Conservation (phyloP, 1,139 yeast species). For the Magnusiomyces magnusii region DNA sequence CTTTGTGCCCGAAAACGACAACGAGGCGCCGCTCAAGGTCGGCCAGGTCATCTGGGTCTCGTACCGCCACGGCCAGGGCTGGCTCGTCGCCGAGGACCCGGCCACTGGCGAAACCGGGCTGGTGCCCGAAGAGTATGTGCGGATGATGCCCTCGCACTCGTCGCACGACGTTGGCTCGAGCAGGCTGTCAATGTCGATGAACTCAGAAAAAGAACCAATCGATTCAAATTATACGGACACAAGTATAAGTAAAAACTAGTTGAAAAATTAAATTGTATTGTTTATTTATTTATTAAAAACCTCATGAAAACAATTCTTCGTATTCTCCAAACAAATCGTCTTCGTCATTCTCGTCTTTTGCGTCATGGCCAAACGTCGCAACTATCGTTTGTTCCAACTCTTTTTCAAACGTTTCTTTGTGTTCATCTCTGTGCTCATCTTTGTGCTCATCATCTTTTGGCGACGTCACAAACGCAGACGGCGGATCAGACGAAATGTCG, state of each 20-base stretch:
- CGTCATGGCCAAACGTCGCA: not conserved
- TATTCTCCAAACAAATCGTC: not conserved
- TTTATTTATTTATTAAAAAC: too few relatives aligned
- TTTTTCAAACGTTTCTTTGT: not conserved
- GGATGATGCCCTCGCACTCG: slow-evolving; percentile 36
- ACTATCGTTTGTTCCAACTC: too few relatives aligned
- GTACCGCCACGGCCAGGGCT: slow-evolving; percentile 95
- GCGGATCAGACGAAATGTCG: too few relatives aligned
- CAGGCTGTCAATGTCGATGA: not conserved
- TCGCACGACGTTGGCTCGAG: too few relatives aligned
- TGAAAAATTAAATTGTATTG: too few relatives aligned
- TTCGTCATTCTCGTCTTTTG: not conserved
- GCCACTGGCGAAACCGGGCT: slow-evolving; percentile 77
- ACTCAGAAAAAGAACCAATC: too few relatives aligned
- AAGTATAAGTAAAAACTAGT: too few relatives aligned
- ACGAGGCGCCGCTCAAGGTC: slow-evolving; percentile 69
- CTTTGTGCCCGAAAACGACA: slow-evolving; percentile 87
- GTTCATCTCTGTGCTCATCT: too few relatives aligned
- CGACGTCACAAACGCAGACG: too few relatives aligned
- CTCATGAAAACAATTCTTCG: not conserved
- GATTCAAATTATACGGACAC: too few relatives aligned
- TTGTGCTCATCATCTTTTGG: too few relatives aligned
- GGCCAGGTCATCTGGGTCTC: slow-evolving; percentile 83
- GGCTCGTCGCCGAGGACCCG: slow-evolving; percentile 92
- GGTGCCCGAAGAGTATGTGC: slow-evolving; percentile 93